Conservation (phyloP, 352 stramenopile genomes). For the Thalassiosira mediterranea region DNA sequence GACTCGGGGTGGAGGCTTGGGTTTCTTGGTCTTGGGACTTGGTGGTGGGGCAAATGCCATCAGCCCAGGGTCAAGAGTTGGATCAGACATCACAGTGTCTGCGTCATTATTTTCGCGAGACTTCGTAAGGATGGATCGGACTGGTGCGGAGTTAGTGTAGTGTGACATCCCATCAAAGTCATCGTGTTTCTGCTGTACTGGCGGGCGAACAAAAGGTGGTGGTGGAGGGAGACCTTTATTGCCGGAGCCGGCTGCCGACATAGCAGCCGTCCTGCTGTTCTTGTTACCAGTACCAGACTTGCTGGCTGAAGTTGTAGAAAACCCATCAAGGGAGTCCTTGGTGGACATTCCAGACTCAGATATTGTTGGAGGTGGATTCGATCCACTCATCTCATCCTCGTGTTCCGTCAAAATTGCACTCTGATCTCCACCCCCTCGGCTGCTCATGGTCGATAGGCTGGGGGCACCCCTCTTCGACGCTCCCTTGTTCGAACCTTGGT, state of each 20-base stretch:
- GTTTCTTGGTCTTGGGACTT: too few relatives aligned
- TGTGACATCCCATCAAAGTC: background rate
- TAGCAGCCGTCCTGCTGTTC: background rate
- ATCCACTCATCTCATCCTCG: constrained; percentile 1
- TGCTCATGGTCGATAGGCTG: background rate
- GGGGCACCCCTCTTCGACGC: background rate
- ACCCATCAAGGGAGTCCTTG: constrained; percentile 4
- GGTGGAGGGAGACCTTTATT: background rate
- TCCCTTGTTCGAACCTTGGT: too few relatives aligned
- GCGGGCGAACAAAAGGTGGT: constrained; percentile 9
- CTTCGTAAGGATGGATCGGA: constrained; percentile 4
- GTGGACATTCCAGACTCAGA: constrained; percentile 14
- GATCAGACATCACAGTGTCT: constrained; percentile 27
- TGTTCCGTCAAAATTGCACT: constrained; percentile 9
- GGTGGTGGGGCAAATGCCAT: background rate
- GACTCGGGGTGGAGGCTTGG: background rate
- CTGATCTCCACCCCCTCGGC: background rate
- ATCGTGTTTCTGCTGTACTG: too few relatives aligned
- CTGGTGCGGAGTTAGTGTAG: constrained; percentile 1
- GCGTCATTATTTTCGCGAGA: background rate
- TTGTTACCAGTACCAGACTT: too few relatives aligned
- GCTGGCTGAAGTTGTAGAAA: background rate
- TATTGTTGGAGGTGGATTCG: constrained; percentile 7
- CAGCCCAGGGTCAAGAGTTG: constrained; percentile 24
- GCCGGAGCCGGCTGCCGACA: too few relatives aligned